These are phyloP conservation scores for Sordariomycetes sp. DNA, from an alignment of 2,329 filamentous ascomycete species.

Conservation along the genomic window DNA sequence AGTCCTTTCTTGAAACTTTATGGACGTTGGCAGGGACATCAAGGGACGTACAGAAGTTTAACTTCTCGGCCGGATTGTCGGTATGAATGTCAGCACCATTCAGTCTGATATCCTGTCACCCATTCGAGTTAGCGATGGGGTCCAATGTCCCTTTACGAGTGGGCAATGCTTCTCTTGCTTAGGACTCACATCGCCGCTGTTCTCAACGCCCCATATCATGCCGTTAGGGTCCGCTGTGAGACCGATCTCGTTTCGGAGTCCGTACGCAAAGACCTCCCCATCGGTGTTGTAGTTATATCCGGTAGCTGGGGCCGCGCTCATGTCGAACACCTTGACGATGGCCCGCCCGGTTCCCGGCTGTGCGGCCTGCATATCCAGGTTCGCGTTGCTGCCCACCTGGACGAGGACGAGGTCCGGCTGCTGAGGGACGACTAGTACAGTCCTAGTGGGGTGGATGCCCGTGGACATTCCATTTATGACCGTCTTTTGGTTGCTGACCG, in stretches of 20 bases:
- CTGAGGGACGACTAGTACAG: conserved; percentile 20
- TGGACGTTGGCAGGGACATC: conserved; percentile 8
- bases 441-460: conserved; percentile 26
- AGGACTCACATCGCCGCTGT: conserved; percentile 30
- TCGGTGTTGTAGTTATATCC: conserved; percentile 26
- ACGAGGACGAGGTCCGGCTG: conserved; percentile 25
- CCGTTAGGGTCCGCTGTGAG: conserved; percentile 35
- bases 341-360: conserved; percentile 16
- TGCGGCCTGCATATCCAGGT: conserved; percentile 23
- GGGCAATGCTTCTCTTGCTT: neutral
- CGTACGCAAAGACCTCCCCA: conserved; percentile 26
- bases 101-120: conserved; percentile 29
- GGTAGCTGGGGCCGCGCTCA: conserved; percentile 19
- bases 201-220: conserved; percentile 38
- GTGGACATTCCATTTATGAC: conserved; percentile 25
- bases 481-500: conserved; percentile 29
- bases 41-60: conserved; percentile 47
- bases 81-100: conserved; percentile 42
- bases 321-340: conserved; percentile 30
- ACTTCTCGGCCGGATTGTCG: conserved; percentile 54
- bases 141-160: neutral
- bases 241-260: conserved; percentile 53
- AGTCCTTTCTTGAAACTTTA: conserved; percentile 26
- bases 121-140: conserved; percentile 5
- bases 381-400: conserved; percentile 25